phyloP scores from a whole-genome alignment of 2,329 filamentous ascomycete species.

The Mariannaea sp. region DNA sequence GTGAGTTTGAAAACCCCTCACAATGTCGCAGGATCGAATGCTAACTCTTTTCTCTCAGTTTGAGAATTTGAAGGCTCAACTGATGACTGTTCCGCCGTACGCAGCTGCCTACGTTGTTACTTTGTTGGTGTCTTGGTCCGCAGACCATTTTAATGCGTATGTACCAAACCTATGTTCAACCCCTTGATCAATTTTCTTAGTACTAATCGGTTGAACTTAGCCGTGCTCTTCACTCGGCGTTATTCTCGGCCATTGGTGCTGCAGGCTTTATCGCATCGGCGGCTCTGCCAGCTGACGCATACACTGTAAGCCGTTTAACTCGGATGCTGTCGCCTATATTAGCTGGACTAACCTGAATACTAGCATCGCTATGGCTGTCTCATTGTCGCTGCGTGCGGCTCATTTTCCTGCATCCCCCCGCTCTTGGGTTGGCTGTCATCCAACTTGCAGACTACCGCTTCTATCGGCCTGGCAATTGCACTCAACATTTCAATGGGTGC shows the following conservation, averaged over 20 bases:
- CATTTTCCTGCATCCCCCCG: conserved; percentile 69
- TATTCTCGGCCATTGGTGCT: conserved; percentile 51
- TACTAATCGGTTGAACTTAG: conserved; percentile 6
- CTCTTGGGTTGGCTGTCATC: conserved; percentile 68
- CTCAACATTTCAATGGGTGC: conserved; percentile 68
- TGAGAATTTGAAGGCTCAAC: conserved; percentile 54
- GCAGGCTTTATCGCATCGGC: conserved; percentile 62
- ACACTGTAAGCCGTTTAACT: conserved; percentile 35
- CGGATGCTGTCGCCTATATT: conserved; percentile 9
- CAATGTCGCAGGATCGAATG: conserved; percentile 11
- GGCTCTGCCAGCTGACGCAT: conserved; percentile 61
- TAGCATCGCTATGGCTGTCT: conserved; percentile 64
- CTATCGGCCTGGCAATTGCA: conserved; percentile 68
- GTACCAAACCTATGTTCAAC: neutral
- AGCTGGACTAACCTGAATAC: neutral
- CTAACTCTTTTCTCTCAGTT: conserved; percentile 17
- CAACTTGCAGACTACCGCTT: conserved; percentile 66
- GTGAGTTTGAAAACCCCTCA: conserved; percentile 15
- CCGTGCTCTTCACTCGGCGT: conserved; percentile 48
- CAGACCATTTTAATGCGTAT: conserved; percentile 59
- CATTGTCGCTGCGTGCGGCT: conserved; percentile 65
- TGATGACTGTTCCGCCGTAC: conserved; percentile 67
- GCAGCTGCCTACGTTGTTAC: conserved; percentile 56
- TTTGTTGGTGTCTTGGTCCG: conserved; percentile 56
- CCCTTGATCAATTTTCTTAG: neutral